phyloP scores from a whole-genome alignment of 768 basidiomycete genomes.

The Termitomyces sp. region DNA sequence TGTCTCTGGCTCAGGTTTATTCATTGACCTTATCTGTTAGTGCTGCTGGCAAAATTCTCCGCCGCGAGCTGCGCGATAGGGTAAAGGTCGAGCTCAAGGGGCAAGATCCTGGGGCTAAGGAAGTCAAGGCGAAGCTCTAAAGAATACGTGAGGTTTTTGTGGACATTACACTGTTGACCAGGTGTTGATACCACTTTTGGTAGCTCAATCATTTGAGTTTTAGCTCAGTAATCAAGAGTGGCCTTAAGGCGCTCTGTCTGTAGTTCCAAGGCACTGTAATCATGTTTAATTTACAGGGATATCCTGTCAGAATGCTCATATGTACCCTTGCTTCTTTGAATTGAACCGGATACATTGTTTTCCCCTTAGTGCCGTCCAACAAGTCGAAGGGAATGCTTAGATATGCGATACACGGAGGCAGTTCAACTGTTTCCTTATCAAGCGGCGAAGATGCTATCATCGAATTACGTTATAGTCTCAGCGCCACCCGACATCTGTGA shows the following conservation, averaged over 20 bases:
- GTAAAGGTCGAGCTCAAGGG: conserved; percentile 55
- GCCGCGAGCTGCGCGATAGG: conserved; percentile 67
- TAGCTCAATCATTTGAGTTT: neutral
- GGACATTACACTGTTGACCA: neutral
- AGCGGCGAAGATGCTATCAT: too few species aligned
- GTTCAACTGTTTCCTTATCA: too few species aligned
- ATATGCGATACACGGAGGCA: too few species aligned
- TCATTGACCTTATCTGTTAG: conserved; percentile 28
- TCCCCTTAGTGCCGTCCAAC: too few species aligned
- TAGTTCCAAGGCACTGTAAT: too few species aligned
- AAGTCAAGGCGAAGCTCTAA: conserved; percentile 31
- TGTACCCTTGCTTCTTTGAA: too few species aligned
- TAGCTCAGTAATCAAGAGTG: neutral
- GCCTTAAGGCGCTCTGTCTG: neutral
- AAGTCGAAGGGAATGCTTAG: too few species aligned
- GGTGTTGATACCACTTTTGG: neutral
- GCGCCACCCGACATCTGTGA: too few species aligned
- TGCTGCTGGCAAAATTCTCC: conserved; percentile 84
- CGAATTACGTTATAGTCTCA: too few species aligned
- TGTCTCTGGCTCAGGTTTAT: neutral
- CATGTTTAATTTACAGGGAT: too few species aligned
- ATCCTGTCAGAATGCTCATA: too few species aligned
- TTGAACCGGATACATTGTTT: too few species aligned
- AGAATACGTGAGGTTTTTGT: neutral
- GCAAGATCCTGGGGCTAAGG: conserved; percentile 30